These are phyloP conservation scores for Periconia macrospinosa DNA, from an alignment of 2,329 filamentous ascomycete genomes.

Conservation along the genomic window DNA sequence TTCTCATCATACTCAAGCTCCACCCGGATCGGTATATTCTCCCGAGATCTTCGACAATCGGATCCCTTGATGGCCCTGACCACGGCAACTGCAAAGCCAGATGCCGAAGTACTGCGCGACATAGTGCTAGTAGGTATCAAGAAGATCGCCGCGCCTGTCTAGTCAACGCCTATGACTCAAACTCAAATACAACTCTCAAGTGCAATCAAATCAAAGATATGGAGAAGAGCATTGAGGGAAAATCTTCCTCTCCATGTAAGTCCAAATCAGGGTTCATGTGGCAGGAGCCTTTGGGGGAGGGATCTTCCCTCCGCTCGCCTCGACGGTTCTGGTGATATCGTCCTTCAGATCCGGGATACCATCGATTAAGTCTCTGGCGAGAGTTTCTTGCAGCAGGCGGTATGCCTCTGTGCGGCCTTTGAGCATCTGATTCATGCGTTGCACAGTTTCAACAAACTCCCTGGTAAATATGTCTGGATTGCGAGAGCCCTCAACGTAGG, in stretches of 20 bases:
- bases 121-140: background rate
- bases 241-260: background rate
- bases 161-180: background rate
- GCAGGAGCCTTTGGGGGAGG: conserved; percentile 1
- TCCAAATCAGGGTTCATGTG: background rate
- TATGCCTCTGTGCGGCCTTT: conserved; percentile 65
- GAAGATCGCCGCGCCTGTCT: background rate
- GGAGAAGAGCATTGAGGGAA: background rate
- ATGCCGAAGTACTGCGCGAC: background rate
- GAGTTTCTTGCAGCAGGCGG: conserved; percentile 59
- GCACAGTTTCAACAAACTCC: conserved; percentile 66
- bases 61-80: background rate
- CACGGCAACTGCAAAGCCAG: background rate
- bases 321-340: conserved; percentile 56
- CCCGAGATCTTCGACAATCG: background rate
- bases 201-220: background rate
- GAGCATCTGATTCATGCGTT: conserved; percentile 64
- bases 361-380: conserved; percentile 60
- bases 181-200: background rate
- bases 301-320: conserved; percentile 47
- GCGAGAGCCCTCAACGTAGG: conserved; percentile 63
- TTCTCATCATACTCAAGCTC: background rate
- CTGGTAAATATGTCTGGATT: conserved; percentile 70
- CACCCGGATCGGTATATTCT: background rate
- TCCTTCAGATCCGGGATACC: conserved; percentile 60